Percentiles rank a stretch among this genome's conserved stretches.
phyloP scores from a whole-genome alignment of 768 basidiomycete genomes.

The Tephrocybe sp. region DNA sequence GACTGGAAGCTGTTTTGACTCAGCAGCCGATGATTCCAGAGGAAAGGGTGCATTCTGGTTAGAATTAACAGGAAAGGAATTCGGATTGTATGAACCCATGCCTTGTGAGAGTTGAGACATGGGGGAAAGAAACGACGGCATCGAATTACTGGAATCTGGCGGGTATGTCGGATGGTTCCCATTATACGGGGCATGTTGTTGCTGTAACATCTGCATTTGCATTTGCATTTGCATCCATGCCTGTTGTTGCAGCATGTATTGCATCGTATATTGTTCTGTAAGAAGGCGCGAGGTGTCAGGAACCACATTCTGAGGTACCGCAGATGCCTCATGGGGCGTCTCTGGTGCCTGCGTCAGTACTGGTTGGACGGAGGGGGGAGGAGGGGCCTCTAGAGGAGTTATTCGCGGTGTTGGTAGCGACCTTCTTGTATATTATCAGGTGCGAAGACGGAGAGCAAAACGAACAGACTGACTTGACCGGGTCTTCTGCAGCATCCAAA shows the following conservation, averaged over 20 bases:
- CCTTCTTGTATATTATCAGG: slow-evolving; percentile 41
- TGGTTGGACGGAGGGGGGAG: neutral
- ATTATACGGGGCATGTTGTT: neutral
- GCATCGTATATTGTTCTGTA: neutral
- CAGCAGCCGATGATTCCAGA: neutral
- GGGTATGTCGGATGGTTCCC: slow-evolving; percentile 2
- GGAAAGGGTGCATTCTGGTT: neutral
- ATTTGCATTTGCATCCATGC: slow-evolving; percentile 7
- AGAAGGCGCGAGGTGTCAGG: neutral
- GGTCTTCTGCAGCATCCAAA: slow-evolving; percentile 34
- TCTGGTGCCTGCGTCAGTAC: neutral
- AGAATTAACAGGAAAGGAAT: neutral
- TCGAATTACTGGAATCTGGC: neutral
- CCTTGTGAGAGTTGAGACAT: neutral
- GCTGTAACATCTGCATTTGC: neutral
- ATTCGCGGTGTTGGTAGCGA: slow-evolving; percentile 60
- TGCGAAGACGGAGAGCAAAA: neutral
- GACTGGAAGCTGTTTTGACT: neutral
- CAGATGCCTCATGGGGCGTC: neutral
- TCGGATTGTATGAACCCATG: slow-evolving; percentile 4
- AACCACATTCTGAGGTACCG: neutral
- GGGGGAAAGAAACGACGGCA: neutral
- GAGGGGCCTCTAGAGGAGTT: slow-evolving; percentile 41
- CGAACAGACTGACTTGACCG: slow-evolving; percentile 41
- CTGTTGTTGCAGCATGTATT: slow-evolving; percentile 7